Base-by-base conservation (phyloP, 306 rosid genomes). In the Cucumis sativus region DNA sequence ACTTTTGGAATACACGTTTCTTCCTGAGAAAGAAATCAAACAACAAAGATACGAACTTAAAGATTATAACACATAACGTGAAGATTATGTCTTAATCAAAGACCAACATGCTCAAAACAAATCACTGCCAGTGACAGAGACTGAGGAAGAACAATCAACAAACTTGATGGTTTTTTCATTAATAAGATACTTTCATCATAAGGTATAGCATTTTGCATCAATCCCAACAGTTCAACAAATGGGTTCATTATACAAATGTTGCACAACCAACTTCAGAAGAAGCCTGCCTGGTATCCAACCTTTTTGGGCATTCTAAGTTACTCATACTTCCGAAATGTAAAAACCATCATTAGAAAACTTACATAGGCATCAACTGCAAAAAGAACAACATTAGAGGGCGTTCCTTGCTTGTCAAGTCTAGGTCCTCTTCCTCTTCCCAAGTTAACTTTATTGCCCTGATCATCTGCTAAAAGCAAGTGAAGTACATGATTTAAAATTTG, bases 11-110 rank as follows among this genome's bases (percentile, higher is more conserved):
- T 76, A 88, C 71, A 74, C 76, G 77, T 69, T 82, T 84, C 93
- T 73, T 88, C 97, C 97, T 92, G 86, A 18, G 56, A 75, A 40
- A 25, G 61, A 70, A 45, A 72, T 51, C 76, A 72, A 70, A 70
- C 37, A 10, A 47, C n/a, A 1, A 66, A 20, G 15, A 30, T 20
- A 6, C 43, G 10, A 33, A 10, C 55, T 68, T 68, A 68, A 64
- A 25, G n/a, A 45, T 20, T 13, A 23, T 45, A 49, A 71, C 54
- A 45, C 35, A 23, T 12, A 69, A 45, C 39, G 15, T 69, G 74
- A 45, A 68, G 55, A 17, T n/a, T 43, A 40, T 67, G 55, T 41
- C 55, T 41, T 68, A 68, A 68, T n/a, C 74, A n/a, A 21, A 43
- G 35, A 45, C 56, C 37, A 68, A 68, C 54, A 39, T 67, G 54